Percentiles rank a stretch among this genome's conserved stretches.
phyloP scores from a whole-genome alignment of 164 flowering plant genomes.

The grape (Vitis vinifera) region ASM3070453v1 NC_081813.1:8661501-8662000 shows the following conservation, averaged over 20 bases:
- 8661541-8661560: conserved; percentile 68
- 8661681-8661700: conserved; percentile 68
- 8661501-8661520: conserved; percentile 54
- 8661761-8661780: conserved; percentile 12
- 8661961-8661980: too few species aligned
- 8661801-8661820: conserved; percentile 7
- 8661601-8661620: conserved; percentile 84
- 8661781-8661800: conserved; percentile 8
- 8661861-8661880: not conserved
- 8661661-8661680: conserved; percentile 65
- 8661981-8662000: too few species aligned
- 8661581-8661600: conserved; percentile 81
- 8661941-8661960: too few species aligned
- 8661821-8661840: not conserved
- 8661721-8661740: conserved; percentile 33
- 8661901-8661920: too few species aligned
- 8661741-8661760: conserved; percentile 8
- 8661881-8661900: not conserved
- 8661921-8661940: too few species aligned
- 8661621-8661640: conserved; percentile 74
- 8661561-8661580: conserved; percentile 73
- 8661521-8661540: conserved; percentile 75
- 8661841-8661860: not conserved
- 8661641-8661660: conserved; percentile 63
- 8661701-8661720: conserved; percentile 61